Evolutionary conservation across 1,139 yeast species (phyloP).

Genomic region (Pichia sp.): DNA sequence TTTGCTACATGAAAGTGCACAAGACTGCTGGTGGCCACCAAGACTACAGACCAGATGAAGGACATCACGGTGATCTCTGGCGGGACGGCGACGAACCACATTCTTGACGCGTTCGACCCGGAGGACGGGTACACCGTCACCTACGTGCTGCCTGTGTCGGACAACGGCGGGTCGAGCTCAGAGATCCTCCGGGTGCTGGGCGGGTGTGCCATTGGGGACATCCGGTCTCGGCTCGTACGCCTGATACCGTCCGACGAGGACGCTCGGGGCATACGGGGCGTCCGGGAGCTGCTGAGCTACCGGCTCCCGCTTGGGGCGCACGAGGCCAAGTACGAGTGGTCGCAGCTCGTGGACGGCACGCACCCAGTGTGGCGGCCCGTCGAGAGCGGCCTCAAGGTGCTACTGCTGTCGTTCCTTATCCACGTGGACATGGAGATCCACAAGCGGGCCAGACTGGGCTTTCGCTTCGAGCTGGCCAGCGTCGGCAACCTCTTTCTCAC

Average conservation of each 20-base stretch:
- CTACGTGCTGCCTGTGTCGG: conserved; percentile 79
- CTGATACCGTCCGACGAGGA: conserved; percentile 48
- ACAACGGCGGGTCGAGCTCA: conserved; percentile 93
- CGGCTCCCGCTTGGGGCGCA: conserved; percentile 43
- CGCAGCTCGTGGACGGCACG: conserved; percentile 69
- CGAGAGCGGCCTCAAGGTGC: conserved; percentile 60
- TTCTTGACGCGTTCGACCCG: conserved; percentile 44
- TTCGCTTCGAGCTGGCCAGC: conserved; percentile 71
- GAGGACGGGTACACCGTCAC: conserved; percentile 34
- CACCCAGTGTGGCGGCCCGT: conserved; percentile 68
- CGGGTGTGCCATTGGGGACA: conserved; percentile 94
- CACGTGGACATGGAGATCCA: conserved; percentile 75
- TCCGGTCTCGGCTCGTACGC: conserved; percentile 75
- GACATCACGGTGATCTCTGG: conserved; percentile 55
- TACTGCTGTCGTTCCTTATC: conserved; percentile 50
- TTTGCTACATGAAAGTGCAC: no score
- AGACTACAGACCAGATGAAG: conserved; percentile 13
- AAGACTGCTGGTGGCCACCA: no score
- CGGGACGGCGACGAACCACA: conserved; percentile 71
- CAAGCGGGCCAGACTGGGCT: conserved; percentile 64
- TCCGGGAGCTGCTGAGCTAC: conserved; percentile 51
- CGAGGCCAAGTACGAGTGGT: conserved; percentile 55
- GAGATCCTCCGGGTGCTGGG: conserved; percentile 84
- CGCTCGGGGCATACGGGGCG: conserved; percentile 19
- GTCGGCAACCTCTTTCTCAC: conserved; percentile 81